Base-by-base conservation (phyloP, 352 stramenopile species). In the Globisporangium rhizosaccharum region DNA sequence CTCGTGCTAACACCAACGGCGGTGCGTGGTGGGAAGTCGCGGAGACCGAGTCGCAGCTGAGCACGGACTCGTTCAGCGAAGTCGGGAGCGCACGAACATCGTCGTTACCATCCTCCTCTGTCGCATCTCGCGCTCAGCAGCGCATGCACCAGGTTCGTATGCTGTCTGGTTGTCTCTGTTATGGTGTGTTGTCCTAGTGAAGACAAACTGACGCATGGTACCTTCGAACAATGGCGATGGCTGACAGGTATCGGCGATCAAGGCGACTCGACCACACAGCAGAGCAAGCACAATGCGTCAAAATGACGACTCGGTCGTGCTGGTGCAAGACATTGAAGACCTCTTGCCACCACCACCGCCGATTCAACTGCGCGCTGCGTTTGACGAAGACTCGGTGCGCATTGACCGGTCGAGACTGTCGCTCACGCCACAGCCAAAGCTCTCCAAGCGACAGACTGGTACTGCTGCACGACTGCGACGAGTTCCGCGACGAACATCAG, bases 251-350 rank as follows among this genome's bases (percentile, higher is more conserved):
- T 39, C 33, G 7, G 33, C 33, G 9, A 3, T 12, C 33, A 39
- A 39, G 33, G 33, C 33, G 9, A 39, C 33, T 3, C 33, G 33
- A 41, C 15, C 1, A 17, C n/a, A 44, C 18, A 39, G 37, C 2
- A 18, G 3, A 20, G 41, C 28, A 20, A 53, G 18, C 20, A 20
- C 39, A 53, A 28, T 20, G 28, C 41, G 6, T 20, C 51, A 28
- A 11, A 37, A 55, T 53, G 56, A 65, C 1, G 76, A 86, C 33
- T 66, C 83, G 53, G 72, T 66, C 2, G 69, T 79, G 4, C 55
- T 75, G 3, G 9, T 86, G 50, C 63, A 56, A 2, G 77, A 87
- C 48, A 83, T 89, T 48, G 79, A 90, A 56, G 82, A 91, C 39
- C 30, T 93, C 23, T 51, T 91, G 6, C 68, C 77, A 23, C 76